Conservation (phyloP, 208 protist species). For the Leishmania arabica region DNA sequence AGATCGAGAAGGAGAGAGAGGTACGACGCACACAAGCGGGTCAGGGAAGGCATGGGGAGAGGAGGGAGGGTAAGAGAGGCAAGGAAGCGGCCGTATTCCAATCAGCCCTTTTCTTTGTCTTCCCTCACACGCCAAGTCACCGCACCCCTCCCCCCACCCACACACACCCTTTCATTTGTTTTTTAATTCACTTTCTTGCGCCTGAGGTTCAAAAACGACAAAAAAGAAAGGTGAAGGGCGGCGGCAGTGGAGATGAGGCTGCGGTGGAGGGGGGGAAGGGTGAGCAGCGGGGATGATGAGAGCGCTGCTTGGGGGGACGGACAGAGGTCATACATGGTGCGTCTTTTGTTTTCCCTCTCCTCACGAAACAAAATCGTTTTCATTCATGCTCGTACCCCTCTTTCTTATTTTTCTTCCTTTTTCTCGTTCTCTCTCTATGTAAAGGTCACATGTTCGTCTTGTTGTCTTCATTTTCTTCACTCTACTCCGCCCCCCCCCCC, state of each 20-base stretch:
- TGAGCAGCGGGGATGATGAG: not conserved
- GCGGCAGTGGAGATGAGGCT: not conserved
- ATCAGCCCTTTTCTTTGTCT: not conserved
- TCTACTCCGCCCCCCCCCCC: not conserved
- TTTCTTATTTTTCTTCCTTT: not conserved
- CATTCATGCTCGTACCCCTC: not conserved
- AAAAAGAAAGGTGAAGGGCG: not conserved
- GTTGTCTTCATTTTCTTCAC: not conserved
- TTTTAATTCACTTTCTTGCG: not conserved
- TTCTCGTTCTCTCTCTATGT: not conserved
- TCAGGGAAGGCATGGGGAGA: not conserved
- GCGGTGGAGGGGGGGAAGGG: not conserved
- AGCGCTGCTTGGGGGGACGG: not conserved
- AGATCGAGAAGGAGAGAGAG: not conserved
- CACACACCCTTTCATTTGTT: not conserved
- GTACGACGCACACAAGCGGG: not conserved
- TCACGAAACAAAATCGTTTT: not conserved
- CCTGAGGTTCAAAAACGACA: not conserved
- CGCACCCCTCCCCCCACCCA: not conserved
- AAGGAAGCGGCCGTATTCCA: not conserved
- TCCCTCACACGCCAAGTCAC: not conserved
- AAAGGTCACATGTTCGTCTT: not conserved
- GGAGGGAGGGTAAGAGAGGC: not conserved
- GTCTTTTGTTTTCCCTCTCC: not conserved
- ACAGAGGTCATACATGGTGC: not conserved